Conservation (phyloP, 2,329 filamentous ascomycete species). For the Fusarium sp. region DNA sequence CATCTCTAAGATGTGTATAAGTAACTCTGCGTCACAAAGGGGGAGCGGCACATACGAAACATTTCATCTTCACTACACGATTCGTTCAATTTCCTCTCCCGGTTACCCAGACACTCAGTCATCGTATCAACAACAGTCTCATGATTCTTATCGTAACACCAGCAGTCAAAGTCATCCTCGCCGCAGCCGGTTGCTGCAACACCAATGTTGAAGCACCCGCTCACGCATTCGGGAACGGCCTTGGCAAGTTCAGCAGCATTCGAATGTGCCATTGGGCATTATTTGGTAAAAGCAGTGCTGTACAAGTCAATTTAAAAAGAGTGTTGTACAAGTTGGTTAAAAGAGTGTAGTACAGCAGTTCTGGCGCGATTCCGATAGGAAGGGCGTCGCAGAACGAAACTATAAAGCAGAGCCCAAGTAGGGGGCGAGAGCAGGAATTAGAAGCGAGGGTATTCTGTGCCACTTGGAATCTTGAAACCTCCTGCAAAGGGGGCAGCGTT, state of each 20-base stretch:
- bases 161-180: constrained; percentile 39
- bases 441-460: not conserved
- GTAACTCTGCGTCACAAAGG: not conserved
- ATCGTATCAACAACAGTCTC: constrained; percentile 40
- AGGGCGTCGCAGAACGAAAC: not conserved
- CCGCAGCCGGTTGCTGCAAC: constrained; percentile 38
- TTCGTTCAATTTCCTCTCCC: constrained; percentile 22
- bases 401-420: not conserved
- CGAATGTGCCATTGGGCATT: constrained; percentile 31
- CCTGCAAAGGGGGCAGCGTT: constrained; percentile 6
- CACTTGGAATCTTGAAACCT: not conserved
- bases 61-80: constrained; percentile 36
- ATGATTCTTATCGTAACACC: constrained; percentile 39
- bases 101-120: constrained; percentile 32
- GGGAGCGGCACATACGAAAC: constrained; percentile 28
- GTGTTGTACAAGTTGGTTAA: not conserved
- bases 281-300: not conserved
- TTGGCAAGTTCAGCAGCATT: constrained; percentile 32
- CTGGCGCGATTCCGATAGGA: not conserved
- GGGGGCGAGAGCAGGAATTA: not conserved
- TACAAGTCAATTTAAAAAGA: not conserved
- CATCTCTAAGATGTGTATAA: constrained; percentile 29
- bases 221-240: constrained; percentile 34
- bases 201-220: constrained; percentile 37
- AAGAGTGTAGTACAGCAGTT: not conserved